Base-by-base conservation (phyloP, 805 yeast genomes). In the Candida sithepensis region DNA sequence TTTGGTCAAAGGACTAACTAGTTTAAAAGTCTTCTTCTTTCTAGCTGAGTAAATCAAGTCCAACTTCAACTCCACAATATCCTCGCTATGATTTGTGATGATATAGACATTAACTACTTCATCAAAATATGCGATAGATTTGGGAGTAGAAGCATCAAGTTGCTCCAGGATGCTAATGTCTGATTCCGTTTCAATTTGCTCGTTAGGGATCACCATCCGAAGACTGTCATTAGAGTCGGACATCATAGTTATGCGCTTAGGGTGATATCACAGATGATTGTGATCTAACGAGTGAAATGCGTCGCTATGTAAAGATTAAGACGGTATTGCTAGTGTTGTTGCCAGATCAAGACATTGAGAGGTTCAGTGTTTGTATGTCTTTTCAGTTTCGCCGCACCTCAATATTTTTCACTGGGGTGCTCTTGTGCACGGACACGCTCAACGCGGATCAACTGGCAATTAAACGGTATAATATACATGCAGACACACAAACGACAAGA, bases 51-150 rank as follows among this genome's bases (percentile, higher is more conserved):
- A 53, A 2, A 44, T 26, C 24, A 49, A 24, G 26, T 52, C 56
- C 9, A 50, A 19, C 18, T 49, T 50, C 4, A 51, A 20, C 13
- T 42, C 48, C 16, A 38, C 32, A 18, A 39, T 36, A 2, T 16
- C 12, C 1, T 34, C 46, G 10, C 5, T n/a, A 10, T 19, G 22
- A 4, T 47, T 49, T 5, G 55, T 47, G 12, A 51, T 21, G 6
- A 51, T 45, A 18, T 47, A 49, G 13, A 50, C 39, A 8, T 48
- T 41, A 26, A 55, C 39, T 26, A 20, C 39, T 23, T 55, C 57
- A 43, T 55, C 59, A 22, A 55, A 55, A 32, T 47, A 55, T 4
- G 44, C 56, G 16, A 51, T 43, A 14, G 41, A 4, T 22, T 39
- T 39, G 1, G n/a, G 6, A 10, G 26, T 8, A 22, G 13, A 39